phyloP scores from a whole-genome alignment of 345 rosid species.

The Lepidium aucheri region DNA sequence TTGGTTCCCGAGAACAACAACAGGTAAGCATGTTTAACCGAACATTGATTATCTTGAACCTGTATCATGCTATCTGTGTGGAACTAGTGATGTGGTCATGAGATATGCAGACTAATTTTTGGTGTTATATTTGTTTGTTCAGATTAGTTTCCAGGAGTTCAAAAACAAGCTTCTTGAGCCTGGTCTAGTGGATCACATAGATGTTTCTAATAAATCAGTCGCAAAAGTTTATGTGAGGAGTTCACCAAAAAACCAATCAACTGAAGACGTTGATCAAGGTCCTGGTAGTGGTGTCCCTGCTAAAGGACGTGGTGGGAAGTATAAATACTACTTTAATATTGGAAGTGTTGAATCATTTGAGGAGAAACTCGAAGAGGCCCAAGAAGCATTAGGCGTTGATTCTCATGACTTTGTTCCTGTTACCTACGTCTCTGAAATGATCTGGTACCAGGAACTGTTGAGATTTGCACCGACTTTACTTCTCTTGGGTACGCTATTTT shows the following conservation, averaged over 20 bases:
- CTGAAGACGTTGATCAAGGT: slow-evolving; percentile 37
- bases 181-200: slow-evolving; percentile 86
- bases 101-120: neutral
- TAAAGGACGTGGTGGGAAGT: slow-evolving; percentile 53
- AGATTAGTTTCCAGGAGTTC: slow-evolving; percentile 98
- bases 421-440: slow-evolving; percentile 59
- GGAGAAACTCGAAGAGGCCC: slow-evolving; percentile 92
- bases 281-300: slow-evolving; percentile 34
- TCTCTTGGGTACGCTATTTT: slow-evolving; percentile 62
- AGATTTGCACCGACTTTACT: slow-evolving; percentile 70
- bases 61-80: neutral
- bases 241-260: slow-evolving; percentile 37
- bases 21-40: slow-evolving; percentile 35
- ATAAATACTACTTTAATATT: slow-evolving; percentile 69
- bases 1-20: slow-evolving; percentile 45
- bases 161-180: slow-evolving; percentile 87
- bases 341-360: slow-evolving; percentile 91
- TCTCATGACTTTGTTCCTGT: slow-evolving; percentile 78
- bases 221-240: slow-evolving; percentile 77
- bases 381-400: slow-evolving; percentile 64
- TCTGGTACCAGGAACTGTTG: slow-evolving; percentile 70
- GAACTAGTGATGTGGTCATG: neutral
- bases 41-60: neutral
- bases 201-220: slow-evolving; percentile 78
- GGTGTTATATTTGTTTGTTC: slow-evolving; percentile 8